Percentiles rank a stretch among this genome's conserved stretches.
These are phyloP conservation scores for Pleurotus salmoneostramineus DNA, from an alignment of 768 basidiomycete species.

Conservation along the genomic window DNA sequence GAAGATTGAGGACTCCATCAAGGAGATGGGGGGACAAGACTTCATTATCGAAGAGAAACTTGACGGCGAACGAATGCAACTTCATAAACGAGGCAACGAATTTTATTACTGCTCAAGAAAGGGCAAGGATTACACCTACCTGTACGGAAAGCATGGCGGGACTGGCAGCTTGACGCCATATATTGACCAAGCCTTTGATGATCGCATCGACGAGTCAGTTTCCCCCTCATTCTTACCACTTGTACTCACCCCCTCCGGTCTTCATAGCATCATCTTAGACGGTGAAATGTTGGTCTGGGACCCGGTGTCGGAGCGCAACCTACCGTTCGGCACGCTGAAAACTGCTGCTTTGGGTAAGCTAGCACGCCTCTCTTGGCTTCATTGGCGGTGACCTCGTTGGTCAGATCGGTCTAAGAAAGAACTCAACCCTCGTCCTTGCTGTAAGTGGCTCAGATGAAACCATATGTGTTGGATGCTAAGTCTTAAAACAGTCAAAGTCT, in stretches of 20 bases:
- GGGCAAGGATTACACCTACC: conserved; percentile 85
- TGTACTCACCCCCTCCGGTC: not conserved
- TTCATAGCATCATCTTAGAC: conserved; percentile 80
- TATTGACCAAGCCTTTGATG: conserved; percentile 74
- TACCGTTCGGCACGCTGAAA: conserved; percentile 93
- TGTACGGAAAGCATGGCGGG: conserved; percentile 85
- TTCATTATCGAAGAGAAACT: conserved; percentile 97
- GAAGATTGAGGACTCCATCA: conserved; percentile 79
- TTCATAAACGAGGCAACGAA: conserved; percentile 89
- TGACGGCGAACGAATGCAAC: conserved; percentile 94
- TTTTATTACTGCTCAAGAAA: conserved; percentile 94
- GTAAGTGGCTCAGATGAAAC: conserved; percentile 40
- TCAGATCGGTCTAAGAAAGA: conserved; percentile 70
- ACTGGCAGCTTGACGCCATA: conserved; percentile 86
- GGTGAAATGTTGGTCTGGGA: conserved; percentile 99
- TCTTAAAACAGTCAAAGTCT: conserved; percentile 76
- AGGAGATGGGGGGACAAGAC: conserved; percentile 71
- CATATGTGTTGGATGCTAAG: not conserved
- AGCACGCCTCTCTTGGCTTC: not conserved
- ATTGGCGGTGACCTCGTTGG: not conserved
- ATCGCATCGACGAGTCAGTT: conserved; percentile 76
- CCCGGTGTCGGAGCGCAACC: conserved; percentile 78
- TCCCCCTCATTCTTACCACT: not conserved
- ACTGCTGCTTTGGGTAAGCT: conserved; percentile 79
- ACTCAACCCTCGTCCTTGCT: conserved; percentile 83